A percentile compares a stretch with the other conserved stretches of the same genome.
Evolutionary conservation across 139 green algal species (phyloP).

Genomic region (Coelastrella sp.): DNA sequence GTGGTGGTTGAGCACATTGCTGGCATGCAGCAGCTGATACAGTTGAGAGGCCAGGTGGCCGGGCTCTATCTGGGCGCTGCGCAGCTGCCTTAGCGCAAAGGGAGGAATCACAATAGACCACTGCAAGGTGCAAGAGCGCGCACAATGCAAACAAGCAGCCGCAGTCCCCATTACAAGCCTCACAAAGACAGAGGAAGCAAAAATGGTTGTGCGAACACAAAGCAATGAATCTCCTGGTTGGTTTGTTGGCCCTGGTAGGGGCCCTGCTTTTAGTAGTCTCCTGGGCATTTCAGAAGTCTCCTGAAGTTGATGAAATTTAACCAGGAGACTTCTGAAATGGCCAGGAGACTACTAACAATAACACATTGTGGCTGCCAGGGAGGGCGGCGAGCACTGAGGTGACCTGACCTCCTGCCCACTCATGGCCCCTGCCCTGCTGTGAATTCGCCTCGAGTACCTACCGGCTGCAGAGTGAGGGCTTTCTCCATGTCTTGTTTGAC

Average conservation of each 20-base stretch:
- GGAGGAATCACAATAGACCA: slow-evolving; percentile 38
- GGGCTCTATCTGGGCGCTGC: neutral
- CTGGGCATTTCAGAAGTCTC: too few species aligned
- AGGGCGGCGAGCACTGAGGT: neutral
- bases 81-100: neutral
- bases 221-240: too few species aligned
- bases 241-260: too few species aligned
- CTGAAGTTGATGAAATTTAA: too few species aligned
- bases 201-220: too few species aligned
- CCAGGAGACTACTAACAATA: too few species aligned
- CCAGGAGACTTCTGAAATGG: too few species aligned
- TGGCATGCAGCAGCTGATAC: slow-evolving; percentile 17
- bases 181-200: too few species aligned
- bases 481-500: neutral
- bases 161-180: too few species aligned
- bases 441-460: neutral
- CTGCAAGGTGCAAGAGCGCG: neutral
- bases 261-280: too few species aligned
- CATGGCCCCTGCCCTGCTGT: too few species aligned
- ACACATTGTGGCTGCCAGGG: neutral
- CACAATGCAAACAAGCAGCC: too few species aligned
- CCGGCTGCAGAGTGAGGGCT: neutral
- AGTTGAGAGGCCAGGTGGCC: slow-evolving; percentile 23
- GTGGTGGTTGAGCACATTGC: slow-evolving; percentile 19
- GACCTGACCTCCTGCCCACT: neutral